These are phyloP conservation scores for Pseudogymnoascus sp. DNA, from an alignment of 2,329 filamentous ascomycete species.

Conservation along the genomic window DNA sequence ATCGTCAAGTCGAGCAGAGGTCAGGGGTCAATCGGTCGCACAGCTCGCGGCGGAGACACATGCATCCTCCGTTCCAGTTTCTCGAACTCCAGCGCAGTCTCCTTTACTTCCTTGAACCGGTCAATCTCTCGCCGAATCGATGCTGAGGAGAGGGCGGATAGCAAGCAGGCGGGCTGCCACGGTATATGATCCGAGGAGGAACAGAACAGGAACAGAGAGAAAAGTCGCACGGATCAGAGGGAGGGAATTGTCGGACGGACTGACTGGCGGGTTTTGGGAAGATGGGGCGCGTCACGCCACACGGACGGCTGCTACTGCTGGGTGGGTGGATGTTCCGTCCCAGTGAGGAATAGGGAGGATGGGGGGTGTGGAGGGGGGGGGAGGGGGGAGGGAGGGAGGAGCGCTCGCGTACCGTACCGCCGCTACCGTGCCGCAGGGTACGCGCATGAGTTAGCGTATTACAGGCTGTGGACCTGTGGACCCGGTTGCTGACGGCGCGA, in stretches of 20 bases:
- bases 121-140: neutral
- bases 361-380: neutral
- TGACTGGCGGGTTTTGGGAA: conserved; percentile 2
- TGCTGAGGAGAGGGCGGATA: neutral
- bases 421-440: neutral
- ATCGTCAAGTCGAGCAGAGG: neutral
- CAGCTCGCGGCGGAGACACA: neutral
- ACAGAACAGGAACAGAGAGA: neutral
- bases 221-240: neutral
- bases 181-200: neutral
- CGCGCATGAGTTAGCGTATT: neutral
- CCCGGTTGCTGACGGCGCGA: neutral
- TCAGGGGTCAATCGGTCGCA: neutral
- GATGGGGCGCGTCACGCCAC: neutral
- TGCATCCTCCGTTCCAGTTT: neutral
- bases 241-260: neutral
- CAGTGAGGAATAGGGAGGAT: neutral
- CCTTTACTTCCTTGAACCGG: neutral
- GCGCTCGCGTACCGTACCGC: neutral
- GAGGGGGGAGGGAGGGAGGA: neutral
- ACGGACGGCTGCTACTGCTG: neutral
- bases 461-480: neutral
- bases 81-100: neutral
- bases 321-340: neutral
- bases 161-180: neutral